Conservation (phyloP, 179 eudicot genomes). For the Gypsophila paniculata region DNA sequence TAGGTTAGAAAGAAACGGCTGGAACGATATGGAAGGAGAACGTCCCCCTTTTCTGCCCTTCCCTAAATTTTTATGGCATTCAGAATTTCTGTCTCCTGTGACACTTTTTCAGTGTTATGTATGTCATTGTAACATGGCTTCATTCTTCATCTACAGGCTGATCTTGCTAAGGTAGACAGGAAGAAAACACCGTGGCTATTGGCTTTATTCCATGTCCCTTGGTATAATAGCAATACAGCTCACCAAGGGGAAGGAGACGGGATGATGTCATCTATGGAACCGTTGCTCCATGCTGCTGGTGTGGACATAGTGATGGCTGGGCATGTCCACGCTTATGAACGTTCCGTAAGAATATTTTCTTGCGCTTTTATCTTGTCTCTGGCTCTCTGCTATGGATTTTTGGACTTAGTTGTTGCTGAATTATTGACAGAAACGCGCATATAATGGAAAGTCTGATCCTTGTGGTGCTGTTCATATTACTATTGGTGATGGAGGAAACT, state of each 20-base stretch:
- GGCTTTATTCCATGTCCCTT: constrained; percentile 83
- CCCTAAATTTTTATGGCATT: too few species aligned
- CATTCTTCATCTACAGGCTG: constrained; percentile 46
- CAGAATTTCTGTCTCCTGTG: neutral
- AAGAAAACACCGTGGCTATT: constrained; percentile 86
- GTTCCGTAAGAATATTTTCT: constrained; percentile 49
- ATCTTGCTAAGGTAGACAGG: constrained; percentile 81
- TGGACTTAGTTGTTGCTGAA: neutral
- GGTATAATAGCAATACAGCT: constrained; percentile 91
- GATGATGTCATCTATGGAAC: constrained; percentile 87
- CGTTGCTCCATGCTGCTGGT: constrained; percentile 86
- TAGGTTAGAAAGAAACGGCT: too few species aligned
- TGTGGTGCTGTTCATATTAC: constrained; percentile 96
- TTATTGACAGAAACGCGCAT: constrained; percentile 60
- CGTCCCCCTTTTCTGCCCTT: neutral
- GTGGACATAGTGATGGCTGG: constrained; percentile 81
- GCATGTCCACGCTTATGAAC: constrained; percentile 97
- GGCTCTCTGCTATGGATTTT: neutral
- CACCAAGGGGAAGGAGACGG: constrained; percentile 91
- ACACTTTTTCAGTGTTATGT: neutral
- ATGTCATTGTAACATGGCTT: constrained; percentile 13
- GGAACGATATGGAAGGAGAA: neutral
- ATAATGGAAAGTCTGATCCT: constrained; percentile 55
- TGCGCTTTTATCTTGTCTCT: neutral
- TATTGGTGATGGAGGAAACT: constrained; percentile 95